Base-by-base conservation (phyloP, 805 yeast genomes). In the Myxozyma mucilagina region DNA sequence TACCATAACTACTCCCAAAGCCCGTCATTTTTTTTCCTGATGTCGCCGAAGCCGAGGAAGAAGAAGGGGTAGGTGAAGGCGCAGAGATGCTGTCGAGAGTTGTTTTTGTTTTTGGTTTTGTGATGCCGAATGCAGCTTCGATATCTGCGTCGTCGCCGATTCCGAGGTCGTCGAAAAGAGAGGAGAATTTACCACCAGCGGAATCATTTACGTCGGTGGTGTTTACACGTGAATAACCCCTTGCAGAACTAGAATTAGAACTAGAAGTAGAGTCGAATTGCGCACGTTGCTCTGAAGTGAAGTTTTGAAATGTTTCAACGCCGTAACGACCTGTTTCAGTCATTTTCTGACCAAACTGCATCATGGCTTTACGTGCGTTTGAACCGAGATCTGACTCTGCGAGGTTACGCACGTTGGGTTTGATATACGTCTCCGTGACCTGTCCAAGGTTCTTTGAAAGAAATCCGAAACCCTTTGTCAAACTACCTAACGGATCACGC, bases 291-390 rank as follows among this genome's bases (percentile, higher is more conserved):
- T 71, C 76, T 32, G 70, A 68, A 1, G 90, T 85, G 70, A 85
- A 84, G 16, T 78, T 77, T 63, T 79, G 80, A 69, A 83, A 80
- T n/a, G 87, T 85, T 65, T 86, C 87, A 56, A 84, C 85, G 32
- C 96, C 89, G 67, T 84, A 84, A 62, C 79, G 82, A 38, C 96
- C 88, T 0, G 97, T 90, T 67, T 91, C 96, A 73, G 89, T 96
- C 77, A 93, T 88, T 71, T 86, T 90, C 72, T 89, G 96, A 51
- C 97, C 97, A 77, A 93, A 94, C 78, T 94, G 97, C 61, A 90
- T 87, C 82, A 96, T 89, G n/a, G 98, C 98, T 68, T 90, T 84
- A 65, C 82, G 85, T 4, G 98, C 94, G 71, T 90, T 96, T 57
- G 76, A 78, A 29, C 96, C 84, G 47, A 89, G 74, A 61, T 94